phyloP scores from a whole-genome alignment of 1,139 yeast species.

The Torulaspora pretoriensis region DNA sequence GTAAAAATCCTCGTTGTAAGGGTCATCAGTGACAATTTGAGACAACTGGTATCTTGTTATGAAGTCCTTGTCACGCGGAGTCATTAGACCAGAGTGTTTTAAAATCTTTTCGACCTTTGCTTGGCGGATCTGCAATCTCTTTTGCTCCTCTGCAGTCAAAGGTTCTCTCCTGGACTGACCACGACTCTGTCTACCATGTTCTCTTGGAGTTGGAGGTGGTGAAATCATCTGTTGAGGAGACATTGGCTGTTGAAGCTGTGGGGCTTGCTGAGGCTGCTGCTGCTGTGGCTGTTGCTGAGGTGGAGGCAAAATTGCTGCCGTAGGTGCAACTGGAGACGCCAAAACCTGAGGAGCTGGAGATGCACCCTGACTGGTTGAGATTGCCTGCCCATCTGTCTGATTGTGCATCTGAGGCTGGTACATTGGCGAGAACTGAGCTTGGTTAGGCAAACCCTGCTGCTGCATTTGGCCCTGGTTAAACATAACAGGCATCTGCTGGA shows the following conservation, averaged over 20 bases:
- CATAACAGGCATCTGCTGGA: conserved; percentile 22
- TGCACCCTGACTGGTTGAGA: conserved; percentile 17
- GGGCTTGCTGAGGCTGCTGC: conserved; percentile 6
- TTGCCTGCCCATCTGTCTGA: conserved; percentile 20
- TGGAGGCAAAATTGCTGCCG: conserved; percentile 3
- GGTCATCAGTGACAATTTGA: conserved; percentile 95
- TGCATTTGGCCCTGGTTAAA: conserved; percentile 20
- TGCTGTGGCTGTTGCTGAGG: conserved; percentile 22
- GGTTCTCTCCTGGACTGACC: conserved; percentile 36
- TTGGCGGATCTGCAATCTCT: conserved; percentile 62
- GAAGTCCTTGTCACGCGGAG: conserved; percentile 93
- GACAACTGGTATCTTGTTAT: conserved; percentile 92
- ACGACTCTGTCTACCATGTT: conserved; percentile 14
- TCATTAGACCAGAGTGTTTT: conserved; percentile 89
- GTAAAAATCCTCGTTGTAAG: conserved; percentile 94
- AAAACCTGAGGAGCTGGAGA: conserved; percentile 8
- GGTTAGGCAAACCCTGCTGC: conserved; percentile 19
- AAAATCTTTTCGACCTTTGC: conserved; percentile 75
- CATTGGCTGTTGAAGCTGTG: conserved; percentile 20
- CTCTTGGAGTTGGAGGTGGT: conserved; percentile 16
- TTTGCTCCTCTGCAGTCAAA: conserved; percentile 49
- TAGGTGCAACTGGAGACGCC: conserved; percentile 4
- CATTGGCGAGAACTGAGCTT: conserved; percentile 11
- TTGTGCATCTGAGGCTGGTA: conserved; percentile 13
- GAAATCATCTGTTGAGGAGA: conserved; percentile 16